Conservation (phyloP, 106 monocot species). For the Dendrobium officinale region DNA sequence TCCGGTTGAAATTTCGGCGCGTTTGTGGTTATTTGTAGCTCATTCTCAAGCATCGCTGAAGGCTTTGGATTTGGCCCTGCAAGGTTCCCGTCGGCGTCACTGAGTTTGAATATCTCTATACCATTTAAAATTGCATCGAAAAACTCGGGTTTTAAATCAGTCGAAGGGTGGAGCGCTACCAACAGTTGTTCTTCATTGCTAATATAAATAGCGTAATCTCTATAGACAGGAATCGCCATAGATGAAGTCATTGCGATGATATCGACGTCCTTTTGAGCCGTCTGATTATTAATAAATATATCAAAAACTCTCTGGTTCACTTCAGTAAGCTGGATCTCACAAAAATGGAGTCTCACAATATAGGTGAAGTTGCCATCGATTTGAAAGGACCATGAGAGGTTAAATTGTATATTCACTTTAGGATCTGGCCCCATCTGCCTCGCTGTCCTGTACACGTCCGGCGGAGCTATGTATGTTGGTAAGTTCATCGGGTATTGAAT, state of each 20-base stretch:
- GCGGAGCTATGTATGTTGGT: slow-evolving; percentile 44
- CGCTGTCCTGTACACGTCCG: slow-evolving; percentile 45
- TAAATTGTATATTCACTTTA: slow-evolving; percentile 55
- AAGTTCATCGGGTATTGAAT: slow-evolving; percentile 23
- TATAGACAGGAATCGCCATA: slow-evolving; percentile 47
- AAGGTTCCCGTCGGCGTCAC: slow-evolving; percentile 6
- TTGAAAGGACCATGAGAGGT: slow-evolving; percentile 75
- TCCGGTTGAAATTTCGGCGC: neutral
- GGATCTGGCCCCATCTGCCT: slow-evolving; percentile 82
- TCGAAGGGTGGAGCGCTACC: slow-evolving; percentile 63
- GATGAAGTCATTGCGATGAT: slow-evolving; percentile 52
- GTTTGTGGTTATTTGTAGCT: neutral
- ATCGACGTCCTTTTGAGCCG: slow-evolving; percentile 57
- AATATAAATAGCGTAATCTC: slow-evolving; percentile 60
- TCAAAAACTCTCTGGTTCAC: slow-evolving; percentile 77
- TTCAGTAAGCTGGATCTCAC: slow-evolving; percentile 53
- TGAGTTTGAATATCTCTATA: slow-evolving; percentile 19
- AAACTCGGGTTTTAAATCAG: slow-evolving; percentile 11
- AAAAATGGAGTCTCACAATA: slow-evolving; percentile 79
- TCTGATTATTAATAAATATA: slow-evolving; percentile 77
- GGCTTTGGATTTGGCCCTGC: slow-evolving; percentile 13
- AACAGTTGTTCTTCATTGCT: slow-evolving; percentile 42
- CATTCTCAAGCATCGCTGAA: slow-evolving; percentile 4
- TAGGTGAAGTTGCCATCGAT: slow-evolving; percentile 85
- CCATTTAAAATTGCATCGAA: slow-evolving; percentile 18